A percentile compares a stretch with the other conserved stretches of the same genome.
phyloP scores from a whole-genome alignment of 83 land plant species.

The Thuja plicata region DNA sequence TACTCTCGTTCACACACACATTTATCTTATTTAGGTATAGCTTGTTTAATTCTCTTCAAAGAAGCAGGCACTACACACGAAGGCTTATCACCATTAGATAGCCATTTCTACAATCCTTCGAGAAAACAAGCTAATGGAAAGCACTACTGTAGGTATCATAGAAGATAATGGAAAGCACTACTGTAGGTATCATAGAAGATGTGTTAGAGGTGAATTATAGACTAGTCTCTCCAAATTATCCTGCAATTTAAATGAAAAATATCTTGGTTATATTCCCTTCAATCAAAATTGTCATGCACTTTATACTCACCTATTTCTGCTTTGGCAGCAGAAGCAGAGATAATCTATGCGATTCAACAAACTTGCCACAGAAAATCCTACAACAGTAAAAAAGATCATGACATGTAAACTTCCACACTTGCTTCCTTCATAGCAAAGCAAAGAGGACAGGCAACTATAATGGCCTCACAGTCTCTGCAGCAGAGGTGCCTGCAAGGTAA shows the following conservation, averaged over 20 bases:
- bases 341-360: not conserved
- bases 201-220: not conserved
- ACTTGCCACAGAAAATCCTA: not conserved
- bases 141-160: not conserved
- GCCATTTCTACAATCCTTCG: not conserved
- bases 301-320: not conserved
- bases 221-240: not conserved
- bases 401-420: slow-evolving; percentile 41
- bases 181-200: not conserved
- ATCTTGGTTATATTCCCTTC: not conserved
- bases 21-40: too few species aligned
- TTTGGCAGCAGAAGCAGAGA: not conserved
- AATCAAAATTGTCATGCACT: not conserved
- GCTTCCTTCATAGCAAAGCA: slow-evolving; percentile 35
- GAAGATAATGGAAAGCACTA: not conserved
- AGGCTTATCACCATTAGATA: not conserved
- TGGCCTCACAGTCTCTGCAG: slow-evolving; percentile 49
- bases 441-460: slow-evolving; percentile 44
- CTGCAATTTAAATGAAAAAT: not conserved
- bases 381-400: not conserved
- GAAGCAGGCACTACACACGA: not conserved
- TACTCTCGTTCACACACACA: too few species aligned
- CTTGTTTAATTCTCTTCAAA: not conserved
- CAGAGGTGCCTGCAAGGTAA: slow-evolving; percentile 73
- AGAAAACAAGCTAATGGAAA: not conserved